A percentile compares a stretch with the other conserved stretches of the same genome.
Conservation (phyloP, 345 rosid genomes). For the Gynandropsis gynandra region DNA sequence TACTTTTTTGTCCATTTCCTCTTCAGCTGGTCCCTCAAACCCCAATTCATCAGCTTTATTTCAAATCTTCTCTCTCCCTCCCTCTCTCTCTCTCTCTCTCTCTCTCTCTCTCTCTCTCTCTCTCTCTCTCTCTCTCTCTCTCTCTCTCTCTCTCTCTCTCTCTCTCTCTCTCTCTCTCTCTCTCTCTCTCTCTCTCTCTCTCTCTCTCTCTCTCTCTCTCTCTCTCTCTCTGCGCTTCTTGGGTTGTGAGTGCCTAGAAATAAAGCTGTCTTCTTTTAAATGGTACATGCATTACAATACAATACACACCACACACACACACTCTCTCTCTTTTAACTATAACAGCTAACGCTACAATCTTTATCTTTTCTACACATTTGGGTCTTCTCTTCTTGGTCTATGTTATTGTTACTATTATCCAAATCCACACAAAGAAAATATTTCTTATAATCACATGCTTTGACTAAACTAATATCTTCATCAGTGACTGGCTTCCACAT, state of each 20-base stretch:
- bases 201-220: conserved; percentile 8
- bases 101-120: too few relatives aligned
- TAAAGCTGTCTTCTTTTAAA: conserved; percentile 26
- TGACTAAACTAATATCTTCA: conserved; percentile 7
- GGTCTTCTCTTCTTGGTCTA: conserved; percentile 16
- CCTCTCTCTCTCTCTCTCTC: too few relatives aligned
- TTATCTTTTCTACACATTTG: conserved; percentile 9
- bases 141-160: too few relatives aligned
- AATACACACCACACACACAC: too few relatives aligned
- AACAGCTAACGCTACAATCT: not conserved
- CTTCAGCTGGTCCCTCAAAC: too few relatives aligned
- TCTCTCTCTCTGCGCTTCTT: conserved; percentile 20
- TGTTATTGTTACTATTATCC: conserved; percentile 18
- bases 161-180: too few relatives aligned
- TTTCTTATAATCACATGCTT: conserved; percentile 8
- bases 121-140: too few relatives aligned
- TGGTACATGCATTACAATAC: conserved; percentile 20
- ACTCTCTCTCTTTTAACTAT: conserved; percentile 8
- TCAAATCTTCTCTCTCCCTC: conserved; percentile 19
- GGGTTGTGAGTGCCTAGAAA: conserved; percentile 21
- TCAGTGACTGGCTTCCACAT: conserved; percentile 5
- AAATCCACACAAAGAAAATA: conserved; percentile 9
- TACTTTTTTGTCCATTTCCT: conserved; percentile 2
- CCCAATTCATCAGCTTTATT: conserved; percentile 27
- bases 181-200: too few relatives aligned